These are phyloP conservation scores for Chlamydomonas reinhardtii DNA, from an alignment of 163 green algal genomes.

Conservation along the genomic window DNA sequence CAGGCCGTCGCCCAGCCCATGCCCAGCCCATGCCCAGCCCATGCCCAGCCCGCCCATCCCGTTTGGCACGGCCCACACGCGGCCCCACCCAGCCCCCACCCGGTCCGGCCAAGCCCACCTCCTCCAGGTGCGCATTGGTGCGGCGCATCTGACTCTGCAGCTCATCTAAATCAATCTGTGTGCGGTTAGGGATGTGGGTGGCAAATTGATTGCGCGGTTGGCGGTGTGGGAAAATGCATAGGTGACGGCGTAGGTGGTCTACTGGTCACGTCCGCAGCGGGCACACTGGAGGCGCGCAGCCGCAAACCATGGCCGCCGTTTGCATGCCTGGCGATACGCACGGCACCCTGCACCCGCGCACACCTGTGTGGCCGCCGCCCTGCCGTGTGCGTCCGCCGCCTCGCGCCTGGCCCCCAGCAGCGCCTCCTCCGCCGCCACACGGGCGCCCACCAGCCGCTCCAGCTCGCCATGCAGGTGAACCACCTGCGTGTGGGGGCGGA, in stretches of 20 bases:
- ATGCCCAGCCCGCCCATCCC: too few species aligned
- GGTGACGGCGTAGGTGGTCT: too few species aligned
- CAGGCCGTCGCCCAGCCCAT: too few species aligned
- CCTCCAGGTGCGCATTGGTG: constrained; percentile 9
- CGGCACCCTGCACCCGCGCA: neutral
- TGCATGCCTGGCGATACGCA: too few species aligned
- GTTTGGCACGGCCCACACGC: too few species aligned
- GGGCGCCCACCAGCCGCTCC: constrained; percentile 15
- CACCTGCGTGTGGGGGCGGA: neutral
- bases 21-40: too few species aligned
- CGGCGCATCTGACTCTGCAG: constrained; percentile 29
- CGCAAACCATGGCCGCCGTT: too few species aligned
- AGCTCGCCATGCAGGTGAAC: constrained; percentile 15
- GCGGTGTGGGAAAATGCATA: too few species aligned
- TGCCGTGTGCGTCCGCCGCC: neutral
- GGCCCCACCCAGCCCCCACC: too few species aligned
- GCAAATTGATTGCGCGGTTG: too few species aligned
- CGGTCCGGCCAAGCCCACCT: constrained; percentile 1
- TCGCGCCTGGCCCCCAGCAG: constrained; percentile 1
- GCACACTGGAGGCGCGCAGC: too few species aligned
- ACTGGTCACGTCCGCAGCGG: too few species aligned
- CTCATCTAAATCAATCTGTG: constrained; percentile 23
- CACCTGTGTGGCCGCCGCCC: constrained; percentile 18
- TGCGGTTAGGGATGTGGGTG: neutral
- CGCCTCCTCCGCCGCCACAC: constrained; percentile 38